Conservation (phyloP, 192 early-diverging fungal species). For the Entomortierella chlamydospora region DNA sequence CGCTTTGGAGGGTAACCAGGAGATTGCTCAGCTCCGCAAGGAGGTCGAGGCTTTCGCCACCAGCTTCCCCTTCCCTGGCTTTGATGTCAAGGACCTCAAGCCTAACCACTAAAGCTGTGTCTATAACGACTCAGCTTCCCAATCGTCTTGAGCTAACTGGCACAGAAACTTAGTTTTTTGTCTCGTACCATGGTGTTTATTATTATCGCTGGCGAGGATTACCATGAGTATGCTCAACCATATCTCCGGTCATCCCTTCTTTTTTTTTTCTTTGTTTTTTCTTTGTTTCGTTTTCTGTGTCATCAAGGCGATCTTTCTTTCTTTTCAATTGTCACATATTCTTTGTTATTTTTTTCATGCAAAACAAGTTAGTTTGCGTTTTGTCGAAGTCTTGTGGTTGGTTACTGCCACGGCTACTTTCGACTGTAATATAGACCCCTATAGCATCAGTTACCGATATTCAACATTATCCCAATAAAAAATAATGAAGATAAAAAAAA, state of each 20-base stretch:
- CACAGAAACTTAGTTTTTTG: slow-evolving; percentile 5
- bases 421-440: slow-evolving; percentile 45
- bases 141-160: neutral
- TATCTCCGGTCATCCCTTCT: slow-evolving; percentile 3
- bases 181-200: neutral
- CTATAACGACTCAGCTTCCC: neutral
- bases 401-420: slow-evolving; percentile 44
- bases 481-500: slow-evolving; percentile 42
- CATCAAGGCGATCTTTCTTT: slow-evolving; percentile 15
- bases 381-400: slow-evolving; percentile 32
- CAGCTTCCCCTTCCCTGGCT: slow-evolving; percentile 97
- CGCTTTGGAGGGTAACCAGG: slow-evolving; percentile 79
- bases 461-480: slow-evolving; percentile 55
- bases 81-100: slow-evolving; percentile 29
- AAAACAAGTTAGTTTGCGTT: neutral
- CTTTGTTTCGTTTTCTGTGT: slow-evolving; percentile 11
- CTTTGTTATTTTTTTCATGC: slow-evolving; percentile 54
- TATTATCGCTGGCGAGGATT: neutral
- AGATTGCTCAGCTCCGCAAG: slow-evolving; percentile 84
- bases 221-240: slow-evolving; percentile 50
- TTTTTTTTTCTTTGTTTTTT: neutral
- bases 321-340: slow-evolving; percentile 12
- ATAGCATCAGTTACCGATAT: slow-evolving; percentile 55
- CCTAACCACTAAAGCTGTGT: slow-evolving; percentile 42
- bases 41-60: slow-evolving; percentile 95